A percentile compares a stretch with the other conserved stretches of the same genome.
Conservation (phyloP, 2,329 filamentous ascomycete genomes). For the Penicillium sp. region DNA sequence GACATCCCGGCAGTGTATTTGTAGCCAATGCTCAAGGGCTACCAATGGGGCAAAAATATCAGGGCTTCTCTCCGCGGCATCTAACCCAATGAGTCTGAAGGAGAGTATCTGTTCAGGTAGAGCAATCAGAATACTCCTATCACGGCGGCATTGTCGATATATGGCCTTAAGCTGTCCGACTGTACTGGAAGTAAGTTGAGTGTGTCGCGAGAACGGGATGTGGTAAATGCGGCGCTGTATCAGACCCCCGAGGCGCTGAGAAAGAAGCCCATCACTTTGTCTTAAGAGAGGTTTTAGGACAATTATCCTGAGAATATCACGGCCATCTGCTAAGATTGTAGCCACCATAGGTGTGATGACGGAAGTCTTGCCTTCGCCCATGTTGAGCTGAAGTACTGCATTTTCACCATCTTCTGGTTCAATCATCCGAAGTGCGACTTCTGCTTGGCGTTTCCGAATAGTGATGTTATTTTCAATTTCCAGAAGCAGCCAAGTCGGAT, state of each 20-base stretch:
- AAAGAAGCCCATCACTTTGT: not conserved
- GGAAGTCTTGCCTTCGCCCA: not conserved
- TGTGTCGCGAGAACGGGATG: not conserved
- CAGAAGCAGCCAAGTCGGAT: not conserved
- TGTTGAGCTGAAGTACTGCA: not conserved
- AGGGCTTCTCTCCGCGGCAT: not conserved
- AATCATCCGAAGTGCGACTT: not conserved
- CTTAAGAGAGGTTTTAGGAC: not conserved
- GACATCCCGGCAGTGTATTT: not conserved
- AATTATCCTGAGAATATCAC: not conserved
- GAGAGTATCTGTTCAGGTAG: not conserved
- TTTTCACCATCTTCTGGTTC: not conserved
- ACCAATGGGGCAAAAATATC: not conserved
- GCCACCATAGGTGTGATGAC: not conserved
- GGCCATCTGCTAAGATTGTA: not conserved
- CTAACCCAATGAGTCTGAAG: not conserved
- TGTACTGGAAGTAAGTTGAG: not conserved
- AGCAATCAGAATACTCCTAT: not conserved
- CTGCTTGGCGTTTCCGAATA: not conserved
- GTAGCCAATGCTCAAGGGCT: not conserved
- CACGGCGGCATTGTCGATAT: not conserved
- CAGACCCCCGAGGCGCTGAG: not conserved
- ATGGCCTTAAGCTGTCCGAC: not conserved
- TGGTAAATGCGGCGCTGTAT: not conserved
- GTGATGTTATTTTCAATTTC: not conserved